phyloP scores from a whole-genome alignment of 225 moss, liverwort and hornwort genomes.

The Bryoerythrophyllum caledonicum region DNA sequence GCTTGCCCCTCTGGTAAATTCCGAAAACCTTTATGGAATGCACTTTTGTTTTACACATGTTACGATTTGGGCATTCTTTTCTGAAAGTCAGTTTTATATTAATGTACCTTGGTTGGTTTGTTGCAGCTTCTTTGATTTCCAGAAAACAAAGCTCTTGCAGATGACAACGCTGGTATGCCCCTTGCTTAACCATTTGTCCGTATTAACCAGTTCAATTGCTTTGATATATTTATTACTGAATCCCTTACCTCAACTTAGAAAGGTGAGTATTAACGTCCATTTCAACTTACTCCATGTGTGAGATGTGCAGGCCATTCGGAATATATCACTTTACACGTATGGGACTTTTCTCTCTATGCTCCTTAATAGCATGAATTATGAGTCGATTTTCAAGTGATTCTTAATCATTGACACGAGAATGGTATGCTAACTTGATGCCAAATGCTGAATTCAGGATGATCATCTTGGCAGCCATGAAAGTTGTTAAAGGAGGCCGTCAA shows the following conservation, averaged over 20 bases:
- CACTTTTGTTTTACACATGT: neutral
- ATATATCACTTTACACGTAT: slow-evolving; percentile 82
- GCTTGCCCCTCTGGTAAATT: slow-evolving; percentile 88
- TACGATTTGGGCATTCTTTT: neutral
- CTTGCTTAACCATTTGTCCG: too few relatives aligned
- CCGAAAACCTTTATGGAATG: neutral
- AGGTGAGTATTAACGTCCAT: neutral
- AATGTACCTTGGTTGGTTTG: slow-evolving; percentile 23
- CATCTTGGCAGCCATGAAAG: slow-evolving; percentile 57
- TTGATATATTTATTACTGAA: neutral
- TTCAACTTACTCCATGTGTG: slow-evolving; percentile 11
- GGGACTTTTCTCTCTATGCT: slow-evolving; percentile 15
- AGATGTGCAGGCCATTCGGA: slow-evolving; percentile 81
- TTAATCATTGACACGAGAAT: slow-evolving; percentile 5
- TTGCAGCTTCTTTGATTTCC: slow-evolving; percentile 95
- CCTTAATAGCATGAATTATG: neutral
- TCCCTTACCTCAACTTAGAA: neutral
- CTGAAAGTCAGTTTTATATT: neutral
- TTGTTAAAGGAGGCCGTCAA: slow-evolving; percentile 50
- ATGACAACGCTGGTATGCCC: slow-evolving; percentile 74
- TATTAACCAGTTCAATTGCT: slow-evolving; percentile 12
- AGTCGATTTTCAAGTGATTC: neutral
- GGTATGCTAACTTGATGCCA: slow-evolving; percentile 7
- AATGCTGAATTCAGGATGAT: slow-evolving; percentile 68
- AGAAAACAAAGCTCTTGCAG: slow-evolving; percentile 89